phyloP scores from a whole-genome alignment of 176 grass and related monocot genomes.

The Phyllostachys edulis region DNA sequence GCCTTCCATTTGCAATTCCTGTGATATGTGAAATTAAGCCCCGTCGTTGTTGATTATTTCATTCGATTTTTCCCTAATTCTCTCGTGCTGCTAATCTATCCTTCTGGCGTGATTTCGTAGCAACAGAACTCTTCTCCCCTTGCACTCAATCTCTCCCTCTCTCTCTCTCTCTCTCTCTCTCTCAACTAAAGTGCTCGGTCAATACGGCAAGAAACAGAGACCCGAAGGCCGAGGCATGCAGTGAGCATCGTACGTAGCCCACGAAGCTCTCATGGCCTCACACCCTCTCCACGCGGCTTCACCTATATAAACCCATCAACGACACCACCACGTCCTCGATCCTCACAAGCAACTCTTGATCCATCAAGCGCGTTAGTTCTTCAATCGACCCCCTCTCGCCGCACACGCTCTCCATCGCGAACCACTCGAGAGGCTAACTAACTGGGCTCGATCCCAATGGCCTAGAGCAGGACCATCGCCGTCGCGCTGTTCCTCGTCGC shows the following conservation, averaged over 20 bases:
- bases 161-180: no score
- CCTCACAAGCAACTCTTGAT: neutral
- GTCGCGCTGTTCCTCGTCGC: constrained; percentile 17
- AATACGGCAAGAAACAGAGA: no score
- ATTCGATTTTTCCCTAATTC: neutral
- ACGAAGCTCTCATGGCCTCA: neutral
- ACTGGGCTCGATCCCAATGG: neutral
- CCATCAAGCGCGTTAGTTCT: no score
- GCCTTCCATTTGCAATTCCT: no score
- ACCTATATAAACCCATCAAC: neutral
- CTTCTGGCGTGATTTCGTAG: neutral
- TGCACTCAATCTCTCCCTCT: no score
- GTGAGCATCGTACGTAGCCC: neutral
- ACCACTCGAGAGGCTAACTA: neutral
- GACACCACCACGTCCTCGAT: neutral
- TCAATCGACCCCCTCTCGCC: no score
- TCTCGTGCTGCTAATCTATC: neutral
- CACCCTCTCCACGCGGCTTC: neutral
- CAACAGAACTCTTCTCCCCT: no score
- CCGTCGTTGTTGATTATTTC: neutral
- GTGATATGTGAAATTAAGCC: no score
- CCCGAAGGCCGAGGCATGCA: no score
- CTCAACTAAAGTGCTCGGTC: no score
- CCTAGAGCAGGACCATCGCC: constrained; percentile 12
- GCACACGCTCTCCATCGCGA: neutral